Evolutionary conservation across 2,329 filamentous ascomycete genomes (phyloP).

Genomic region (Sphaerulina vaccinii): DNA sequence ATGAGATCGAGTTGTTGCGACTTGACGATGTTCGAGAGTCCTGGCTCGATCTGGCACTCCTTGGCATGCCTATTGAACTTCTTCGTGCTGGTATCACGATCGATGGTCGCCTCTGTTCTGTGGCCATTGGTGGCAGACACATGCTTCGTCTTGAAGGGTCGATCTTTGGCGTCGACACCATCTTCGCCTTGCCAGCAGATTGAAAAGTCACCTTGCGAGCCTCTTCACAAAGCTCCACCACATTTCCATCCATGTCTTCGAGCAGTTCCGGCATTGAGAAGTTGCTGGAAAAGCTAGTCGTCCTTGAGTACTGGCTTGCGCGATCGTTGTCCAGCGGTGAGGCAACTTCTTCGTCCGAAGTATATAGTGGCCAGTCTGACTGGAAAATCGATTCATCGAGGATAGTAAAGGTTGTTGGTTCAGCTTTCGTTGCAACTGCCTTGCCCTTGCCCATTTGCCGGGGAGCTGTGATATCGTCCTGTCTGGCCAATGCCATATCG

Average conservation of each 20-base stretch:
- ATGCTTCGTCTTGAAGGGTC: slow-evolving; percentile 12
- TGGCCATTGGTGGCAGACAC: background rate
- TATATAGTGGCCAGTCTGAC: slow-evolving; percentile 28
- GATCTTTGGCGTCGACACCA: slow-evolving; percentile 32
- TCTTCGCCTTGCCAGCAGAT: slow-evolving; percentile 31
- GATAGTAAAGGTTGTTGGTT: background rate
- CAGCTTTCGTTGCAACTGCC: background rate
- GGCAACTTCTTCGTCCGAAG: slow-evolving; percentile 35
- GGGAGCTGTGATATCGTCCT: background rate
- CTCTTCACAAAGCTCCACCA: slow-evolving; percentile 29
- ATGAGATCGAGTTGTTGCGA: slow-evolving; percentile 16
- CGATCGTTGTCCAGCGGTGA: slow-evolving; percentile 30
- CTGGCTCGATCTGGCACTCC: slow-evolving; percentile 23
- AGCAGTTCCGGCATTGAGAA: slow-evolving; percentile 27
- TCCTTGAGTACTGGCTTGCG: slow-evolving; percentile 24
- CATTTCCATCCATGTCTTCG: slow-evolving; percentile 22
- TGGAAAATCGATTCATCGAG: slow-evolving; percentile 6
- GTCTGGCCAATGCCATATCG: slow-evolving; percentile 11
- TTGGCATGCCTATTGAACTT: slow-evolving; percentile 5
- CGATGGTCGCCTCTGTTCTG: slow-evolving; percentile 4
- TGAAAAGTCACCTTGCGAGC: slow-evolving; percentile 33
- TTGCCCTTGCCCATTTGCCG: background rate
- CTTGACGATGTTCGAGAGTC: slow-evolving; percentile 15
- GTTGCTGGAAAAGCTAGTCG: slow-evolving; percentile 6
- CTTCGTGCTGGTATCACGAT: slow-evolving; percentile 1